Percentiles rank a stretch among this genome's conserved stretches.
Evolutionary conservation across 129 eudicot genomes (phyloP).

Genomic region (Mikania micrantha): DNA sequence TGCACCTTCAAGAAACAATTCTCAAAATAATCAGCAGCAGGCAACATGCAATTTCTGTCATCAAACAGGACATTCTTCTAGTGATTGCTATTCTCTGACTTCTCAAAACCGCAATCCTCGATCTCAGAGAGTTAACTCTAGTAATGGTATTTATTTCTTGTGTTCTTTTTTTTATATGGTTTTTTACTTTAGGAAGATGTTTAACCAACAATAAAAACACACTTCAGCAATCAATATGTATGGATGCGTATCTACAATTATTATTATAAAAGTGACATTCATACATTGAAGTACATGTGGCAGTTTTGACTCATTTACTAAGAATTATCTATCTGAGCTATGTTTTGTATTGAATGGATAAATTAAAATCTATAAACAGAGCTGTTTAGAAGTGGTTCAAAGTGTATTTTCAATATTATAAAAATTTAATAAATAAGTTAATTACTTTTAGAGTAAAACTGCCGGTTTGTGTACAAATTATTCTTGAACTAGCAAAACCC

Average conservation of each 20-base stretch:
- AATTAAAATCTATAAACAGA: neutral
- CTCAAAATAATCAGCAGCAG: constrained; percentile 41
- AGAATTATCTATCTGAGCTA: neutral
- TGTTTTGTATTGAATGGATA: neutral
- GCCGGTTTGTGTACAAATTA: neutral
- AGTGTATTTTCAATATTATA: neutral
- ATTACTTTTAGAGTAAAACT: neutral
- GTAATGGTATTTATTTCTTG: constrained; percentile 33
- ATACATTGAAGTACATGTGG: neutral
- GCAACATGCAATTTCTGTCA: constrained; percentile 50
- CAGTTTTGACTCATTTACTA: neutral
- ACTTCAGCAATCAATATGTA: neutral
- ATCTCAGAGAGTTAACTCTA: constrained; percentile 34
- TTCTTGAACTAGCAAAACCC: neutral
- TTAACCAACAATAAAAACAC: neutral
- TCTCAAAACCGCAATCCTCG: constrained; percentile 52
- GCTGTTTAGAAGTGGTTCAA: neutral
- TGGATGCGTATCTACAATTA: neutral
- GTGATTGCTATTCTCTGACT: constrained; percentile 49
- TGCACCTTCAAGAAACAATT: constrained; percentile 47
- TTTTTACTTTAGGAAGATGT: neutral
- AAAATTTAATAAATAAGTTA: neutral
- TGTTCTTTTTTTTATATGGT: neutral
- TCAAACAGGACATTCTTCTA: constrained; percentile 63
- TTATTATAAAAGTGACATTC: neutral